Base-by-base conservation (phyloP, 1,284 basidiomycete genomes). In the Mycena citricolor region DNA sequence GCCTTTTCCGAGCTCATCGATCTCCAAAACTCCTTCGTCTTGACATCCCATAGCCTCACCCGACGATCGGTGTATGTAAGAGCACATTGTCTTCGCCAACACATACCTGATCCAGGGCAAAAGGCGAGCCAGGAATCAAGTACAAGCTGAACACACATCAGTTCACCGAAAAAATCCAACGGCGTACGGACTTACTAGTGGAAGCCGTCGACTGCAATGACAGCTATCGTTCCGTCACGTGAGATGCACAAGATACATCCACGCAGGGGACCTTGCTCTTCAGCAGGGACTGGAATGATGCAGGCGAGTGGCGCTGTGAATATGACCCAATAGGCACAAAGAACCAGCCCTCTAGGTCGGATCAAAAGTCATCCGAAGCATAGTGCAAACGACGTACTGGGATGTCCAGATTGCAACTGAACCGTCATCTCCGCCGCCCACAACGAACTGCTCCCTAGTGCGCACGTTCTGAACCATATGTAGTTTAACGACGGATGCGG, bases 1-100 rank as follows among this genome's bases (percentile, higher is more conserved):
- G 85, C 90, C 57, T 90, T 92, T 31, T 86, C 85, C 2, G 74
- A 59, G 4, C 74, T 77, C 70, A 91, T 90, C 0, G 91, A 90
- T 29, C 94, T 71, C 70, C 92, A 79, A 56, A 98, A 86, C 59
- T 97, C 93, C 39, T 79, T 77, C 0, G 84, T 86, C 47, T 81
- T 78, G n/a, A 87, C 68, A 60, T 97, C 90, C 93, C 95, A 99
- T 1, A 94, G 67, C 22, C 95, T 73, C 3, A 89, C 88, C 43
- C 86, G 81, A 3, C 78, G 79, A 52, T 90, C 84, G 2, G 73
- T 72, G 60, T 97, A 98, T 1, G 86, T 68, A 95, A 67, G 35
- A 97, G 60, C 19, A 98, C 65, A 52, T 90, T 84, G 43, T 87
- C 76, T 12, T 74, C 81, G 2, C 80, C 76, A 2, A 91, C 63